Evolutionary conservation across 148 eudicot genomes (phyloP), one percentile per base, ranked within the genome.

Genomic region (Silene latifolia): DNA sequence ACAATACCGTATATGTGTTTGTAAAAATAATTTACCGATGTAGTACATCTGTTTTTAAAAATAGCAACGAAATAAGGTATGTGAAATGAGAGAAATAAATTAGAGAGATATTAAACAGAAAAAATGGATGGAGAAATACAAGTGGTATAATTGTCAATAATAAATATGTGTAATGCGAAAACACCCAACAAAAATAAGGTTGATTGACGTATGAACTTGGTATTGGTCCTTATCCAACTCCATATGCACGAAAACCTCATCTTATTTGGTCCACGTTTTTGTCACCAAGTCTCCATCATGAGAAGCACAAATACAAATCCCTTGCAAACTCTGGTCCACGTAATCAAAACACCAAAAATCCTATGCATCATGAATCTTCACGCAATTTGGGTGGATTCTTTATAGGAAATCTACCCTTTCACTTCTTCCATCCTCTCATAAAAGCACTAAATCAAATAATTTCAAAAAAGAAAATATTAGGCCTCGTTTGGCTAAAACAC

Each of bases 381-480:
- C 21, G 17, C 21, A 61, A 19, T 21, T 76, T 58, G 53, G 75
- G 76, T 80, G 82, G 74, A 74, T 75, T 80, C 83, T 44, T 72
- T 76, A 68, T 3, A 25, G 76, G 76, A 56, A 67, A 13, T 19
- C 57, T 23, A 39, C 25, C 21, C 24, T n/a, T 47, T 19, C 72
- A 66, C 42, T 61, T 70, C 35, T 46, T 20, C 61, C 72, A 53
- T 70, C 74, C 63, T 12, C 12, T 32, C 20, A 2, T 35, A 63
- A 69, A 69, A 19, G 58, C 58, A 69, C 58, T 48, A 18, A 13
- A 17, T 65, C 53, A 67, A 67, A n/a, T 67, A 13, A 3, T 32
- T 32, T 32, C 5, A 32, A 0, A 32, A 32, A 32, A 32, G 4
- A 3, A 32, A 32, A 27, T 27, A n/a, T n/a, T n/a, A n/a, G n/a